Percentiles rank a stretch among this genome's conserved stretches.
phyloP scores from a whole-genome alignment of 441 rosid species.

The Croton setiger region DNA sequence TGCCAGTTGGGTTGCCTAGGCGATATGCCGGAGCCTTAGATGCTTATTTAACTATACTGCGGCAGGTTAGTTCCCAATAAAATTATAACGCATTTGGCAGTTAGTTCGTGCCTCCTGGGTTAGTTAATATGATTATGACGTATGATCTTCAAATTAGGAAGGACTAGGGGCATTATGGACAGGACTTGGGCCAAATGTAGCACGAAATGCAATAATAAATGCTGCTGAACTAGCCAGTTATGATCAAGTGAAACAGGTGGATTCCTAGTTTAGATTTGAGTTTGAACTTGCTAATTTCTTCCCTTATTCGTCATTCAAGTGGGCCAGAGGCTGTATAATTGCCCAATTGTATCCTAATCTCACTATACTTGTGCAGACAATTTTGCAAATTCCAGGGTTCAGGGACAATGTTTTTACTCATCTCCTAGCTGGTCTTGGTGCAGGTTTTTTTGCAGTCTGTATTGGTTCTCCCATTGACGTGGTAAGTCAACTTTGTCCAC shows the following conservation, averaged over 20 bases:
- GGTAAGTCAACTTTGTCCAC: constrained; percentile 40
- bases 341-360: constrained; percentile 12
- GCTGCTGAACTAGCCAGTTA: constrained; percentile 98
- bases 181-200: constrained; percentile 88
- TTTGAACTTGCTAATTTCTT: constrained; percentile 14
- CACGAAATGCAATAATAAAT: constrained; percentile 88
- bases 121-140: constrained; percentile 7
- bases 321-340: constrained; percentile 2
- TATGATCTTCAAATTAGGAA: constrained; percentile 52
- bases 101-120: neutral
- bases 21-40: constrained; percentile 86
- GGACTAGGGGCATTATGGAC: constrained; percentile 91
- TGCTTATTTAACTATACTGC: constrained; percentile 81
- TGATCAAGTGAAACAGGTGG: constrained; percentile 94
- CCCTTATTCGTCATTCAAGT: constrained; percentile 11
- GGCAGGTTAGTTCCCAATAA: constrained; percentile 56
- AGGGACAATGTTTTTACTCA: constrained; percentile 83
- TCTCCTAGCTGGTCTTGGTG: constrained; percentile 88
- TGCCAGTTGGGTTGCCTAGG: constrained; percentile 82
- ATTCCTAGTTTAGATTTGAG: constrained; percentile 9
- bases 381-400: constrained; percentile 92
- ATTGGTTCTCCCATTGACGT: constrained; percentile 97
- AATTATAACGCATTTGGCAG: neutral
- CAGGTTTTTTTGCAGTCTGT: constrained; percentile 92
- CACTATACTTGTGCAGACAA: constrained; percentile 49